A percentile compares a stretch with the other conserved stretches of the same genome.
These are phyloP conservation scores for Mrakia blollopis DNA, from an alignment of 768 basidiomycete genomes.

Conservation along the genomic window DNA sequence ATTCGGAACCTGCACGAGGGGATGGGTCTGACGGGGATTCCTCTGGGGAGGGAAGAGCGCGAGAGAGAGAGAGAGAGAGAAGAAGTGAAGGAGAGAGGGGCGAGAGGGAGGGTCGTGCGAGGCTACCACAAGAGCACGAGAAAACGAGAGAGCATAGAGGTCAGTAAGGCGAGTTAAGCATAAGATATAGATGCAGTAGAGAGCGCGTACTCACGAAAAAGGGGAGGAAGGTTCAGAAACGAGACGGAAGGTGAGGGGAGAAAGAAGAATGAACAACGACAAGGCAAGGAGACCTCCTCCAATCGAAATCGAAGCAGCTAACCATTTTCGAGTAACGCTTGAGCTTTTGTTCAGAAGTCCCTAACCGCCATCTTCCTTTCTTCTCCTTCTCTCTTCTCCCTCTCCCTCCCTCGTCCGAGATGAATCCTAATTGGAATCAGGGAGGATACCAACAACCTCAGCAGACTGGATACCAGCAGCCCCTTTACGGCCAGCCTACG, in stretches of 20 bases:
- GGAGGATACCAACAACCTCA: conserved; percentile 44
- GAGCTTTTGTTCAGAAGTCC: neutral
- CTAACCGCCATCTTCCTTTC: neutral
- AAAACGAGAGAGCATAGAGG: too few relatives aligned
- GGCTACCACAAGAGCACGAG: too few relatives aligned
- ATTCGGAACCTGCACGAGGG: neutral
- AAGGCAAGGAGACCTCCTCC: too few relatives aligned
- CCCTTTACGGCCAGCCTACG: conserved; percentile 37
- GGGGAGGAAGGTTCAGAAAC: too few relatives aligned
- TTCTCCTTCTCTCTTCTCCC: neutral
- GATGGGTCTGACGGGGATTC: neutral
- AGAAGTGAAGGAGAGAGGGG: neutral
- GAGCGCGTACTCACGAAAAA: too few relatives aligned
- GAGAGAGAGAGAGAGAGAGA: neutral
- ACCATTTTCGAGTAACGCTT: too few relatives aligned
- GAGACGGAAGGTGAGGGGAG: neutral
- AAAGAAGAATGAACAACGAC: neutral
- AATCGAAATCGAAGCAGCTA: too few relatives aligned
- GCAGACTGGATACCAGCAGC: conserved; percentile 38
- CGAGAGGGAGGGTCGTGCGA: neutral
- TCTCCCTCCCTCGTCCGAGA: neutral
- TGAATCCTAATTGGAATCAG: conserved; percentile 14
- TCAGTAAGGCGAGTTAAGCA: too few relatives aligned
- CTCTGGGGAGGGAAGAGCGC: neutral
- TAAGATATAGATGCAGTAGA: too few relatives aligned